Evolutionary conservation across 805 yeast species (phyloP), one percentile per base, ranked within the genome.

Genomic region (Tetrapisispora phaffii): DNA sequence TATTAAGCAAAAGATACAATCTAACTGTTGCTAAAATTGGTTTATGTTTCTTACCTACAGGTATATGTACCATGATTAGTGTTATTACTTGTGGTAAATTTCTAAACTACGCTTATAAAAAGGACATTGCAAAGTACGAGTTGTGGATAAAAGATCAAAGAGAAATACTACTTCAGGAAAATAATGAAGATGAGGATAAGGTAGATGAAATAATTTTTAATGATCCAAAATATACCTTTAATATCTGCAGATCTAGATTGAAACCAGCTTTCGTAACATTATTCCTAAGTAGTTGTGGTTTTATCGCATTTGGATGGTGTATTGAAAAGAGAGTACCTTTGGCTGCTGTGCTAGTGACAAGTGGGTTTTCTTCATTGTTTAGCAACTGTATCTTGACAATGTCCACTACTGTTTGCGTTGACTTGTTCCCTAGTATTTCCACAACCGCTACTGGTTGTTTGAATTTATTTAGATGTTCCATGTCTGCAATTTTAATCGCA

Each of bases 381-480:
- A 69, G 80, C 5, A 73, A 81, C 51, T 75, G 77, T 42, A 74
- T 79, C 35, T 55, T 82, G 34, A 72, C 82, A 15, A 71, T 76
- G 29, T 70, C 79, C 2, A 73, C 80, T 0, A 84, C 93, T 0
- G 62, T 87, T 34, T 59, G 85, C 45, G 83, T 86, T n/a, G 96
- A 88, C 56, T 58, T 86, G 46, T 80, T 73, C 50, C 95, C 96
- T 0, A 62, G 71, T 3, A 73, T 74, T 39, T 73, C 87, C 0
- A 85, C 94, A 0, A 76, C 90, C 3, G 82, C 89, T 4, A 74
- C 86, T 0, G 82, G 93, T 9, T 71, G 83, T 41, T 70, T 82
- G 50, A 88, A 88, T 56, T 65, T 87, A 24, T 70, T 79, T 20
- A 68, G 96, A 53, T 88, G 96, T 58, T 67, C 76, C n/a, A 54